These are phyloP conservation scores for Hypoxylon fuscum DNA, from an alignment of 495 filamentous ascomycete genomes.

Conservation along the genomic window DNA sequence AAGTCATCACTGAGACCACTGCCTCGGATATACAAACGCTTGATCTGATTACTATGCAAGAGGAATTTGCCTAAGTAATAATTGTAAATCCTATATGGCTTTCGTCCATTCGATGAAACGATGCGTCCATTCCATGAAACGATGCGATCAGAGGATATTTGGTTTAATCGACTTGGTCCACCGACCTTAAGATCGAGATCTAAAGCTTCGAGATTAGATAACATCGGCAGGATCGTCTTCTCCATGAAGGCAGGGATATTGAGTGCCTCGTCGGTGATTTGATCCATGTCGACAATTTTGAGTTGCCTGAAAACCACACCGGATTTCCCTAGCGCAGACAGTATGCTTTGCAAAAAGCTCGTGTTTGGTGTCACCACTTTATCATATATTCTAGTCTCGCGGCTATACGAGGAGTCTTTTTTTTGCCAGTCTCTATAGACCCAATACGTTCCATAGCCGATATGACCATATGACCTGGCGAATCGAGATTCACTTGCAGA, in stretches of 20 bases:
- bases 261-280: constrained; percentile 42
- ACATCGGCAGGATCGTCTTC: constrained; percentile 35
- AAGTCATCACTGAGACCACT: neutral
- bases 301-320: constrained; percentile 42
- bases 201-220: constrained; percentile 44
- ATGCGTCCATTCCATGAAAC: no score
- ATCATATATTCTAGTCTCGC: no score
- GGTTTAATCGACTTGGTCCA: no score
- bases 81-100: neutral
- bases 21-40: neutral
- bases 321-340: constrained; percentile 49
- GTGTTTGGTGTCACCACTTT: neutral
- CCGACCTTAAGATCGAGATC: constrained; percentile 42
- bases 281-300: constrained; percentile 45
- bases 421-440: no score
- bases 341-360: constrained; percentile 28
- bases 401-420: no score
- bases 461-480: no score
- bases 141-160: no score
- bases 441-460: no score
- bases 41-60: constrained; percentile 5
- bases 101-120: neutral
- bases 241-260: constrained; percentile 43
- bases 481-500: no score
- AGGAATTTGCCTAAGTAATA: constrained; percentile 9